Evolutionary conservation across 2,329 filamentous ascomycete genomes (phyloP).

Genomic region (Xylariaceae sp.): DNA sequence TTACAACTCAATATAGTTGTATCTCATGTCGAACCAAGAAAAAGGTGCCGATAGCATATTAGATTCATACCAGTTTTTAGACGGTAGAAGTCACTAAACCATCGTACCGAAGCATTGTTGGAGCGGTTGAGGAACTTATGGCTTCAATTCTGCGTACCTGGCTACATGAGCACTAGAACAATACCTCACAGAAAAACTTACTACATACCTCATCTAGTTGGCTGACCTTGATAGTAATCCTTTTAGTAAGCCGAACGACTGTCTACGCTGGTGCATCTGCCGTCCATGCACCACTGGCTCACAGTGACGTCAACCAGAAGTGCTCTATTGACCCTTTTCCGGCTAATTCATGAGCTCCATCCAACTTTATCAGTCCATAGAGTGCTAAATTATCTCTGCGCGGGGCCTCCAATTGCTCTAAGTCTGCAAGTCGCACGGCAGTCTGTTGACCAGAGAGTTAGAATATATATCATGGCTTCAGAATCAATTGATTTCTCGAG

Average conservation of each 20-base stretch:
- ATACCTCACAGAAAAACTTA: not conserved
- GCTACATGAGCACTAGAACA: not conserved
- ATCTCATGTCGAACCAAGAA: too few species aligned
- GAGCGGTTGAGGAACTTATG: too few species aligned
- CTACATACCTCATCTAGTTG: not conserved
- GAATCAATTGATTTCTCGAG: slow-evolving; percentile 3
- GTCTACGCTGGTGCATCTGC: slow-evolving; percentile 13
- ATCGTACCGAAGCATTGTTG: too few species aligned
- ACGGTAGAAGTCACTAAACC: too few species aligned
- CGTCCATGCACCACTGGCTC: slow-evolving; percentile 6
- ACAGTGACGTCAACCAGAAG: slow-evolving; percentile 16
- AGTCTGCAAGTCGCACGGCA: not conserved
- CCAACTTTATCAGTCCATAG: slow-evolving; percentile 12
- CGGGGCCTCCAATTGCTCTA: not conserved
- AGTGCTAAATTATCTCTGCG: not conserved
- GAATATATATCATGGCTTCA: slow-evolving; percentile 20
- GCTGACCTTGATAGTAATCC: not conserved
- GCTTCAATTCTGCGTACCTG: too few species aligned
- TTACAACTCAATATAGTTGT: too few species aligned
- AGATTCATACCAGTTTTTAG: too few species aligned
- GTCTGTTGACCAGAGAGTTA: not conserved
- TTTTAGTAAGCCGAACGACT: not conserved
- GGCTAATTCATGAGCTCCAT: slow-evolving; percentile 22
- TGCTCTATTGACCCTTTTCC: slow-evolving; percentile 14
- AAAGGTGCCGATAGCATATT: too few species aligned